phyloP scores from a whole-genome alignment of 23 red algal species.

The Gracilaria vermiculophylla region DNA sequence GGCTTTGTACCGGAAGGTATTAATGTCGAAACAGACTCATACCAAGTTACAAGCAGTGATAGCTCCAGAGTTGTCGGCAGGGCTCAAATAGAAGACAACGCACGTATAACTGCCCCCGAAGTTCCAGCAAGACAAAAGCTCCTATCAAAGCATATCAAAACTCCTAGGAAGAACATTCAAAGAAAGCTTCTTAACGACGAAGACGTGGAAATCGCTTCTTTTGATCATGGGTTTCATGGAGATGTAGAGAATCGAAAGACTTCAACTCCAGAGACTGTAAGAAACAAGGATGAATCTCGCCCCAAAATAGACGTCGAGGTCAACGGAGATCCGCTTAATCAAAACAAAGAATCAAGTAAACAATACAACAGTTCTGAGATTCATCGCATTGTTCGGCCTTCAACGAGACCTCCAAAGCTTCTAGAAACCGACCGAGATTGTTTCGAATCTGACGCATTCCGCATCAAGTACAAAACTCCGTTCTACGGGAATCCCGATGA shows the following conservation, averaged over 20 bases:
- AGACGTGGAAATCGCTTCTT: conserved; percentile 18
- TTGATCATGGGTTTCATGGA: neutral
- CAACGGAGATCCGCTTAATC: neutral
- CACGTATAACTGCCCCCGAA: neutral
- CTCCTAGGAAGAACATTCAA: neutral
- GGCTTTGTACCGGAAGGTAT: conserved; percentile 9
- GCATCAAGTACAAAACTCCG: conserved; percentile 43
- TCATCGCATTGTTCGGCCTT: conserved; percentile 25
- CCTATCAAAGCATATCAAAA: neutral
- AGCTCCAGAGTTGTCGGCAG: neutral
- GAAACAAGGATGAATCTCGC: neutral
- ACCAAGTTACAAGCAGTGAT: neutral
- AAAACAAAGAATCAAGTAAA: conserved; percentile 24
- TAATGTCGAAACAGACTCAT: neutral
- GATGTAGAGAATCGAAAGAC: neutral
- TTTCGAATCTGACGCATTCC: neutral
- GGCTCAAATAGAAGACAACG: neutral
- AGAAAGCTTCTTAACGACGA: neutral
- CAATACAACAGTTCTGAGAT: conserved; percentile 25
- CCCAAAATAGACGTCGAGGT: neutral
- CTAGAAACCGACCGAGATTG: neutral
- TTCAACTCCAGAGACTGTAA: neutral
- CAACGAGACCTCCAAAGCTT: conserved; percentile 26
- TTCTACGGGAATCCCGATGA: conserved; percentile 49
- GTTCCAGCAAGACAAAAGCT: neutral